Evolutionary conservation across 805 yeast species (phyloP), one percentile per base, ranked within the genome.

Genomic region (Starmerella vitae): DNA sequence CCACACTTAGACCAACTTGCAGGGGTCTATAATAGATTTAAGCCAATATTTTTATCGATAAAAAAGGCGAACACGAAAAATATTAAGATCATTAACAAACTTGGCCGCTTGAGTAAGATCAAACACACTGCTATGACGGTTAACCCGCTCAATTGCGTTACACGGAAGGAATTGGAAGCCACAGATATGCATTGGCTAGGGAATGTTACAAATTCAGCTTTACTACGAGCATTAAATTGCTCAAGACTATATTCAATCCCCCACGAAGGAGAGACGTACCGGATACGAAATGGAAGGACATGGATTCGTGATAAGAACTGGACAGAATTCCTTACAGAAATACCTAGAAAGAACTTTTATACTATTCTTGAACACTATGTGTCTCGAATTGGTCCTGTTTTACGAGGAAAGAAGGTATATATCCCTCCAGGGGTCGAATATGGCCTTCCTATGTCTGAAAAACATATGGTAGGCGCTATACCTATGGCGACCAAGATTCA

Each of bases 361-460:
- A 12, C 12, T 8, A 7, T 22, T 22, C 10, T 12, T 8, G 9
- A n/a, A 5, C 26, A 19, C 8, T 4, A 26, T 17, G n/a, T 7
- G 6, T 5, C 3, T 3, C 6, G 12, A 9, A 5, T 35, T 6
- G 33, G 38, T 14, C 7, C 4, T 13, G 15, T 13, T n/a, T 27
- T 35, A 22, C n/a, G 14, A 8, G 38, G 35, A 5, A 35, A 35
- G 17, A 29, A 14, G 10, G 19, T 36, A 18, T 36, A 29, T 34
- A 36, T 36, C 4, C 39, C 39, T 5, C 13, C 10, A 6, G 3
- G 14, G 7, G 15, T 36, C 3, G 28, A 20, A 25, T 36, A 36
- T 20, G 39, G 39, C 4, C 27, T 36, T 14, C 39, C 39, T n/a
- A 7, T 36, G 10, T 36, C 39, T 5, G 39, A 36, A 13, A 29